These are phyloP conservation scores for Coprinellus micaceus DNA, from an alignment of 768 basidiomycete genomes.

Conservation along the genomic window DNA sequence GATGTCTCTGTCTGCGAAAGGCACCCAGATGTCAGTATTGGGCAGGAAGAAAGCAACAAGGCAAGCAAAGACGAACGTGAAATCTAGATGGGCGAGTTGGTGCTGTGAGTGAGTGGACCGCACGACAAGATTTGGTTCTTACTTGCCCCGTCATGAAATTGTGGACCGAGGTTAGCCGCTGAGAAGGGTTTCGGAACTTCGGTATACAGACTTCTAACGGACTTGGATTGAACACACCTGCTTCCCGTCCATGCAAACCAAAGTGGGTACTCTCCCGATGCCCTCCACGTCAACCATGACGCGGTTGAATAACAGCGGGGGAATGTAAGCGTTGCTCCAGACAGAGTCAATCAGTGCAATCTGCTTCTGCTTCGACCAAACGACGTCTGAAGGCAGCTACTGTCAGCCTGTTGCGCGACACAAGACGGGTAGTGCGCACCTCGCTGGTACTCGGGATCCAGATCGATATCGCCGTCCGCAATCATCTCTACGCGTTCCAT, in stretches of 20 bases:
- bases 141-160: constrained; percentile 7
- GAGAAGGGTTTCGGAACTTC: background rate
- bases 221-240: constrained; percentile 5
- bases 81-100: constrained; percentile 33
- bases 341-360: constrained; percentile 9
- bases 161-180: constrained; percentile 8
- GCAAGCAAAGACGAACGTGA: constrained; percentile 42
- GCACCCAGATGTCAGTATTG: background rate
- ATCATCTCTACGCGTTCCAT: constrained; percentile 59
- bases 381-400: background rate
- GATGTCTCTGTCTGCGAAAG: constrained; percentile 52
- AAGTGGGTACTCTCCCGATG: background rate
- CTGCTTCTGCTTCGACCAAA: constrained; percentile 8
- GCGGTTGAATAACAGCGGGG: constrained; percentile 3
- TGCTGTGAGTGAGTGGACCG: background rate
- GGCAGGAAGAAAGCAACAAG: background rate
- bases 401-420: background rate
- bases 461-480: constrained; percentile 65
- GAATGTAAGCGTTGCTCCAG: constrained; percentile 2
- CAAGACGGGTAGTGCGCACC: background rate
- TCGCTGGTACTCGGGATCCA: constrained; percentile 44
- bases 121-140: background rate
- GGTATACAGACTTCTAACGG: background rate
- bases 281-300: background rate
- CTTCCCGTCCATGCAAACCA: constrained; percentile 9